Conservation (phyloP, 805 yeast genomes). For the Groenewaldozyma salmanticensis region DNA sequence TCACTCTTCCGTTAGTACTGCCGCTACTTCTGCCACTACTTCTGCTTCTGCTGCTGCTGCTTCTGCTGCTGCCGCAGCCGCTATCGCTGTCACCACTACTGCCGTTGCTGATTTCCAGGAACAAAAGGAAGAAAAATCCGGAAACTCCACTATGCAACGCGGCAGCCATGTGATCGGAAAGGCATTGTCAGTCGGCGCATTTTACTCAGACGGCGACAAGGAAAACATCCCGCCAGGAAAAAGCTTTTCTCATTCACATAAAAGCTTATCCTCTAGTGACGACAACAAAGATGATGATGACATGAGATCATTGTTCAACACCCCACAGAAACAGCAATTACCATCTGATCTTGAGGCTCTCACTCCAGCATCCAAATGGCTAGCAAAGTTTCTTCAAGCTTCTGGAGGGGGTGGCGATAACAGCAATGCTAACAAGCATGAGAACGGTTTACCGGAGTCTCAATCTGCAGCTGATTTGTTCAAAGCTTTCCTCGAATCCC, state of each 20-base stretch:
- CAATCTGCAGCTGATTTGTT: constrained; percentile 8
- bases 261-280: too few relatives aligned
- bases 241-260: too few relatives aligned
- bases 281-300: constrained; percentile 6
- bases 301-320: constrained; percentile 10
- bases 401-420: too few relatives aligned
- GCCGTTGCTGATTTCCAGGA: too few relatives aligned
- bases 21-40: neutral
- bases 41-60: neutral
- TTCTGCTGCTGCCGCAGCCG: neutral
- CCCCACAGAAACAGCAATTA: constrained; percentile 8
- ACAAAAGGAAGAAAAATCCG: too few relatives aligned
- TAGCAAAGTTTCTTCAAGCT: constrained; percentile 11
- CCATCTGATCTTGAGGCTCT: constrained; percentile 1
- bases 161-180: too few relatives aligned
- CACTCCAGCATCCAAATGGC: constrained; percentile 13
- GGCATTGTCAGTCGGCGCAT: neutral
- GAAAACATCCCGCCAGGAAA: constrained; percentile 13
- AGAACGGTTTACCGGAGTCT: neutral
- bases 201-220: constrained; percentile 4
- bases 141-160: too few relatives aligned
- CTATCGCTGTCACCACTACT: neutral
- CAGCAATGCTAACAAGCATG: constrained; percentile 5
- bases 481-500: constrained; percentile 13
- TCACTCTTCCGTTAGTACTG: neutral